Evolutionary conservation across 2,329 filamentous ascomycete species (phyloP).

Genomic region (Diplodia corticola): DNA sequence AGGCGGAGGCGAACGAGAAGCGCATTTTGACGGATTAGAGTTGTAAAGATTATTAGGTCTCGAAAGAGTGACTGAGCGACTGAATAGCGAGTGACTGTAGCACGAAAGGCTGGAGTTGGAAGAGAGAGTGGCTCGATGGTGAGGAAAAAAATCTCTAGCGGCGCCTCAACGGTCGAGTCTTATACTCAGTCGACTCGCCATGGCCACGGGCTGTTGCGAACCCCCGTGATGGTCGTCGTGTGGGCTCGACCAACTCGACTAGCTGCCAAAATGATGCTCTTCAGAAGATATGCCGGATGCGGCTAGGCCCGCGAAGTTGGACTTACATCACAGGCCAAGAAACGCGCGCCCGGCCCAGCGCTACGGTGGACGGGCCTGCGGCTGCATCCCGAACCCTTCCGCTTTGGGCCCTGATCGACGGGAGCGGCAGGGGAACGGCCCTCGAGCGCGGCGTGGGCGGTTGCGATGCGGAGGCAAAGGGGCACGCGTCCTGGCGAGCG

Average conservation of each 20-base stretch:
- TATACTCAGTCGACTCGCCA: conserved; percentile 21
- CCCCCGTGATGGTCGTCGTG: conserved; percentile 13
- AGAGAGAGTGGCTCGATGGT: conserved; percentile 20
- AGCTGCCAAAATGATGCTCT: conserved; percentile 21
- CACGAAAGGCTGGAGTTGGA: conserved; percentile 21
- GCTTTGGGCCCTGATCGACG: conserved; percentile 4
- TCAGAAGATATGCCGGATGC: conserved; percentile 7
- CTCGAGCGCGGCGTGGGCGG: neutral
- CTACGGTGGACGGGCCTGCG: conserved; percentile 10
- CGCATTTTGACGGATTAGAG: conserved; percentile 23
- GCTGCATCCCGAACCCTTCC: neutral
- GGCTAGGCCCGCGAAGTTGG: neutral
- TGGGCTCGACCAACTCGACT: conserved; percentile 6
- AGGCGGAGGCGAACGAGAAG: conserved; percentile 22
- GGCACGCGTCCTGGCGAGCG: conserved; percentile 2
- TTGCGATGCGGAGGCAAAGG: conserved; percentile 7
- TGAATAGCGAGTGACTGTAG: conserved; percentile 9
- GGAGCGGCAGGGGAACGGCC: neutral
- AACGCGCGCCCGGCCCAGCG: conserved; percentile 3
- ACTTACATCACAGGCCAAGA: conserved; percentile 8
- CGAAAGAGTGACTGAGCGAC: conserved; percentile 23
- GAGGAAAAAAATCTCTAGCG: conserved; percentile 16
- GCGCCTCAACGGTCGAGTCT: conserved; percentile 12
- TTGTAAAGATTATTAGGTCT: conserved; percentile 10
- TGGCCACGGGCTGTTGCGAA: neutral